Conservation (phyloP, 2,329 filamentous ascomycete genomes). For the Sporothrix inflata region DNA sequence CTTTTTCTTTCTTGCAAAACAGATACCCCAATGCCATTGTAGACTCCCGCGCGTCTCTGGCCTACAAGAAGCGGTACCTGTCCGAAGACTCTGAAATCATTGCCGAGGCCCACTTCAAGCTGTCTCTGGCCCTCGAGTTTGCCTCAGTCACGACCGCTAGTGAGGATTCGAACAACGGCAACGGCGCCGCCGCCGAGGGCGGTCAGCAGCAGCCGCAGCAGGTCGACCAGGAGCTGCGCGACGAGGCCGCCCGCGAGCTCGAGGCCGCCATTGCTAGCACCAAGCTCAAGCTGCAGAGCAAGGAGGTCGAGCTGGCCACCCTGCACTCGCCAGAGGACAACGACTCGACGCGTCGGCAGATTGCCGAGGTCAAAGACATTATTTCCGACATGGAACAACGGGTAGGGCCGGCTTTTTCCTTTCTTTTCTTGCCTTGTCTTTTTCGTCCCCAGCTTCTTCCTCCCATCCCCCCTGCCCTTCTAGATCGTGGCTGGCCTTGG, state of each 20-base stretch:
- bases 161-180: background rate
- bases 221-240: conserved; percentile 70
- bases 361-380: conserved; percentile 76
- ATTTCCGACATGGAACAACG: conserved; percentile 78
- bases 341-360: conserved; percentile 62
- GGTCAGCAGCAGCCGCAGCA: conserved; percentile 50
- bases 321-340: conserved; percentile 68
- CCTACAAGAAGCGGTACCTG: conserved; percentile 78
- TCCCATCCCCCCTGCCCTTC: background rate
- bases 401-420: conserved; percentile 48
- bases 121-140: conserved; percentile 93
- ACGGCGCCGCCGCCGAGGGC: conserved; percentile 49
- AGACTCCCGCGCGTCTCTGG: conserved; percentile 77
- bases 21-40: conserved; percentile 83
- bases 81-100: conserved; percentile 80
- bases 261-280: conserved; percentile 75
- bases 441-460: background rate
- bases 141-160: conserved; percentile 70
- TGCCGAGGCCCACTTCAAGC: conserved; percentile 94
- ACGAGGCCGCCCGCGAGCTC: conserved; percentile 72
- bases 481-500: conserved; percentile 3
- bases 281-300: conserved; percentile 69
- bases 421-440: background rate
- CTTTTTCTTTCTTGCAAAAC: conserved; percentile 6
- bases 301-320: conserved; percentile 67